phyloP scores from a whole-genome alignment of 2,329 filamentous ascomycete species.

The Colletotrichum sp. region DNA sequence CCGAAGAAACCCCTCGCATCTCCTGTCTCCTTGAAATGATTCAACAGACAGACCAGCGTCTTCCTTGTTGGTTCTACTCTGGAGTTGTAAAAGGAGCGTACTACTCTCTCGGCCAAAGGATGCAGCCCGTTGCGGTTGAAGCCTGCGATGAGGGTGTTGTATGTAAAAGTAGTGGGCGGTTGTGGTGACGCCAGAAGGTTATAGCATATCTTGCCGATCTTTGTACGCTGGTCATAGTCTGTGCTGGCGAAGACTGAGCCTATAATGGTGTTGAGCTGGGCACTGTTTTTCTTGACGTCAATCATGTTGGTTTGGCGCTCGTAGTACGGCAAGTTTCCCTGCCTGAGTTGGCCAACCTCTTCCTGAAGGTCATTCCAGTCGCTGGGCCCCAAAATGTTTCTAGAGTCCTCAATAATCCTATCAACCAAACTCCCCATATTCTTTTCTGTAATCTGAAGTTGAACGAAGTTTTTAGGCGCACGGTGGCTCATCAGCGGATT shows the following conservation, averaged over 20 bases:
- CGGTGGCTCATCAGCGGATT: not conserved
- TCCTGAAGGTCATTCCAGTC: not conserved
- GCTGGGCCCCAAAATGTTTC: not conserved
- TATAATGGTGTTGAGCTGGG: conserved; percentile 4
- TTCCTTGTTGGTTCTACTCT: conserved; percentile 51
- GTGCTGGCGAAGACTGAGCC: not conserved
- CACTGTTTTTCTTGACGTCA: not conserved
- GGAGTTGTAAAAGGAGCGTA: conserved; percentile 54
- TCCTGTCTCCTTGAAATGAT: conserved; percentile 50
- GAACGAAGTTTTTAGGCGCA: not conserved
- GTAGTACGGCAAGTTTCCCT: not conserved
- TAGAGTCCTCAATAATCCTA: not conserved
- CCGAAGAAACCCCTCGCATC: conserved; percentile 48
- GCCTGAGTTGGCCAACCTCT: conserved; percentile 7
- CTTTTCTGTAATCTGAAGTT: not conserved
- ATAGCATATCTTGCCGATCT: conserved; percentile 59
- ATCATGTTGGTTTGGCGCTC: not conserved
- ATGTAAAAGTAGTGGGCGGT: conserved; percentile 71
- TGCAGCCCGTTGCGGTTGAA: conserved; percentile 59
- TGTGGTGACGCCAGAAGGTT: conserved; percentile 68
- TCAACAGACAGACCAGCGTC: conserved; percentile 53
- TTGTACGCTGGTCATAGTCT: not conserved
- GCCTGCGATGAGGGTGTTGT: conserved; percentile 73
- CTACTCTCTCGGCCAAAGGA: conserved; percentile 56
- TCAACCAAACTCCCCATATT: not conserved